Base-by-base conservation (phyloP, 1,284 basidiomycete species). In the Schizophyllum amplum region DNA sequence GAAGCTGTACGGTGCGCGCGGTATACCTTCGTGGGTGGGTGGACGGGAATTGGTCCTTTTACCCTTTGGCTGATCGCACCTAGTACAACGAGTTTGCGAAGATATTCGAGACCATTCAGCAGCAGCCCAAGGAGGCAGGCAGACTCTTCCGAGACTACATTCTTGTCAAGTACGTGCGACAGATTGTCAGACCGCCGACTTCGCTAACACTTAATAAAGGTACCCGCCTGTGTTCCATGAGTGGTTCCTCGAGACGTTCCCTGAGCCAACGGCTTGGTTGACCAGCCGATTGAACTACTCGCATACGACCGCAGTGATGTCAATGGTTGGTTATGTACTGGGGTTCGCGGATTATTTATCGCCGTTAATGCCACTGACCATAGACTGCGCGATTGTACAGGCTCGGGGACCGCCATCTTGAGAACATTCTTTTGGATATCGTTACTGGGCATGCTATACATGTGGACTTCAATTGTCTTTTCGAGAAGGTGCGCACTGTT, bases 381-480 rank as follows among this genome's bases (percentile, higher is more conserved):
- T n/a, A n/a, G n/a, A n/a, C n/a, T n/a, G n/a, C n/a, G n/a, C n/a
- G 6, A 22, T 55, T 25, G 15, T 50, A 1, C 61, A 96, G 94
- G 11, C 78, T 99, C n/a, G 97, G 97, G 13, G 97, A 99, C 71
- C 83, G 97, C 51, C 97, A 99, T 69, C 87, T 91, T 64, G 97
- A 99, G 72, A 99, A 99, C 67, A 98, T 99, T 52, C 77, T 99
- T 9, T 84, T 99, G 49, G 97, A 99, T 67, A 81, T 79, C 1
- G 86, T 86, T 58, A 90, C 86, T 0, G 97, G 97, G 3, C 95
- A 98, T 67, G 85, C 91, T 1, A 90, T 99, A 1, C 97, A 99
- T 65, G 95, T 99, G 52, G 97, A 99, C 71, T 93, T 99, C 65
- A 98, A 99, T 69, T 98, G 95, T 72, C 77, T 99, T 11, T 99